Percentiles rank a stretch among this genome's conserved stretches.
Evolutionary conservation across 352 stramenopile species (phyloP).

Genomic region (Halophytophthora polymorphica): DNA sequence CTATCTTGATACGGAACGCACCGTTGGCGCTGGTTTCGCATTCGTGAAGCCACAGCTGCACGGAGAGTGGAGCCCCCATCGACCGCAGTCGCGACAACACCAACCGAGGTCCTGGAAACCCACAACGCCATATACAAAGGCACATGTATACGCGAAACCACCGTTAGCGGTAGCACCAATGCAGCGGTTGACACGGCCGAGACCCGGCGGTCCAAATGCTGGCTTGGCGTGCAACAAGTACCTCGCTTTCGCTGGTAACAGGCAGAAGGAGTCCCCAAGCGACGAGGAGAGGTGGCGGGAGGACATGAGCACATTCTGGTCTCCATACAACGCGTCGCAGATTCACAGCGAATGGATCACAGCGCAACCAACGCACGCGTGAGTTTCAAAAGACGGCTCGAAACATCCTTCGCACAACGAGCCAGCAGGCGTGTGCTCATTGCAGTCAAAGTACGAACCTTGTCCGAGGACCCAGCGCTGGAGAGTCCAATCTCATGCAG

Average conservation of each 20-base stretch:
- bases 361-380: neutral
- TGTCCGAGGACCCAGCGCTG: conserved; percentile 45
- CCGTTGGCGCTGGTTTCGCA: conserved; percentile 78
- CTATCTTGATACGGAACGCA: conserved; percentile 13
- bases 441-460: conserved; percentile 30
- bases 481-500: conserved; percentile 78
- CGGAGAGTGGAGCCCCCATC: conserved; percentile 75
- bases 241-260: conserved; percentile 70
- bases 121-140: neutral
- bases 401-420: no score
- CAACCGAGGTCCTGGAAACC: conserved; percentile 35
- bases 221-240: conserved; percentile 2
- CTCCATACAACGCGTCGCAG: neutral
- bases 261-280: conserved; percentile 81
- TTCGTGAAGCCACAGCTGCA: conserved; percentile 74
- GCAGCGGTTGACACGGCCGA: neutral
- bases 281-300: conserved; percentile 79
- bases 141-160: neutral
- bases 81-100: conserved; percentile 59
- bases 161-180: neutral
- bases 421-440: no score
- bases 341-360: neutral
- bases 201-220: neutral
- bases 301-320: conserved; percentile 69
- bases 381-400: neutral